Evolutionary conservation across 192 early-diverging fungal species (phyloP).

Genomic region (Linnemannia exigua): DNA sequence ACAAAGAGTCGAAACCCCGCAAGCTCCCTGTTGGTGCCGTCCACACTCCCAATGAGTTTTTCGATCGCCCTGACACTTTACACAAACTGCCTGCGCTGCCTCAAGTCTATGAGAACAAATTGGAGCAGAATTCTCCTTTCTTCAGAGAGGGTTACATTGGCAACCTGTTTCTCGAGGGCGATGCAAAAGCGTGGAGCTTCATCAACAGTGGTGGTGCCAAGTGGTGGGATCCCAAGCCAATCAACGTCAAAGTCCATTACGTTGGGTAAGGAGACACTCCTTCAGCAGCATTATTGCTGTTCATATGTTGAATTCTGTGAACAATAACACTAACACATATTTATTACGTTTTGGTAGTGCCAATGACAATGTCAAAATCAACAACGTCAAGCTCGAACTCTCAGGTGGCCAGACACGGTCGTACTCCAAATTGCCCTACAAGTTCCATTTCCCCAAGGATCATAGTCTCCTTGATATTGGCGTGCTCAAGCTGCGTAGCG

Average conservation of each 20-base stretch:
- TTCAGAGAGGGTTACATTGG: constrained; percentile 27
- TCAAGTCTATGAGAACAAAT: constrained; percentile 47
- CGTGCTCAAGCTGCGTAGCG: constrained; percentile 50
- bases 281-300: background rate
- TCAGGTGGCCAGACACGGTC: constrained; percentile 26
- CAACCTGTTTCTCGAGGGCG: constrained; percentile 21
- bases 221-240: constrained; percentile 19
- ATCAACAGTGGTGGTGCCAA: constrained; percentile 19
- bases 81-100: constrained; percentile 20
- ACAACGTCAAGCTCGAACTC: constrained; percentile 36
- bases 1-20: constrained; percentile 12
- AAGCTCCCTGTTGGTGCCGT: background rate
- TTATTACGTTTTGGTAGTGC: constrained; percentile 4
- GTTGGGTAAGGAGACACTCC: constrained; percentile 12
- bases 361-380: constrained; percentile 23
- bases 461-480: constrained; percentile 29
- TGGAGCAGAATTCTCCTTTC: constrained; percentile 22
- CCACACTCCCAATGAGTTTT: constrained; percentile 61
- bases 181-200: constrained; percentile 9
- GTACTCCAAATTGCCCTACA: constrained; percentile 57
- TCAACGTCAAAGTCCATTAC: constrained; percentile 20
- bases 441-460: constrained; percentile 48
- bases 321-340: constrained; percentile 17
- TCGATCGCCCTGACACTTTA: constrained; percentile 56
- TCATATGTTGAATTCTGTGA: background rate